Conservation (phyloP, 371 early-diverging fungal species). For the Mucor indicus region DNA sequence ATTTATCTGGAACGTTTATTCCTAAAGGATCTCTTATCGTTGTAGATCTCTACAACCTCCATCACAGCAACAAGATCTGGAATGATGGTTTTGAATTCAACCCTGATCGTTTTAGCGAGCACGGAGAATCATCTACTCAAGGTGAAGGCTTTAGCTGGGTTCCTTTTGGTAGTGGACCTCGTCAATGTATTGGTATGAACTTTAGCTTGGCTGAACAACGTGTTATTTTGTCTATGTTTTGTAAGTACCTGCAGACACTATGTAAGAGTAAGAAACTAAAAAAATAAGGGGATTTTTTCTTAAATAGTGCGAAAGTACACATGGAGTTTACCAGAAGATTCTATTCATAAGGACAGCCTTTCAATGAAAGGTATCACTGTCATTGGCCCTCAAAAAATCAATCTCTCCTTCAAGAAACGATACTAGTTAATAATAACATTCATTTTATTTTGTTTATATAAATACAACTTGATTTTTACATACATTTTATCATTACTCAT, state of each 20-base stretch:
- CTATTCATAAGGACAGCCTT: constrained; percentile 21
- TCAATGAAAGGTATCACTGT: constrained; percentile 2
- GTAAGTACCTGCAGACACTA: constrained; percentile 6
- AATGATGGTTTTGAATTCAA: constrained; percentile 15
- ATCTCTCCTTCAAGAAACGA: constrained; percentile 14
- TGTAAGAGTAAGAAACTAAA: too few species aligned
- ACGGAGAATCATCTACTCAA: neutral
- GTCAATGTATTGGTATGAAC: constrained; percentile 28
- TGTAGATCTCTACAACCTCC: constrained; percentile 26
- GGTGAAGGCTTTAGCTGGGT: constrained; percentile 6
- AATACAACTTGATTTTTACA: too few species aligned
- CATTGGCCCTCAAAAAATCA: constrained; percentile 8
- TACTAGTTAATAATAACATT: too few species aligned
- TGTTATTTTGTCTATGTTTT: constrained; percentile 20
- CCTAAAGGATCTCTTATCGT: constrained; percentile 35
- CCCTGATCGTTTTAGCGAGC: constrained; percentile 15
- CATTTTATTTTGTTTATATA: too few species aligned
- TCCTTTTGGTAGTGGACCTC: constrained; percentile 26
- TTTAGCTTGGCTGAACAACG: constrained; percentile 26
- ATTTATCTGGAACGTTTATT: constrained; percentile 30
- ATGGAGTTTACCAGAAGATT: constrained; percentile 18
- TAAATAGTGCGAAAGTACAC: constrained; percentile 18
- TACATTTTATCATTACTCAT: too few species aligned
- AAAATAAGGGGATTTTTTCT: too few species aligned
- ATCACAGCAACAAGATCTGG: constrained; percentile 15